These are phyloP conservation scores for Rutstroemia sp. DNA, from an alignment of 2,329 filamentous ascomycete genomes.

Conservation along the genomic window DNA sequence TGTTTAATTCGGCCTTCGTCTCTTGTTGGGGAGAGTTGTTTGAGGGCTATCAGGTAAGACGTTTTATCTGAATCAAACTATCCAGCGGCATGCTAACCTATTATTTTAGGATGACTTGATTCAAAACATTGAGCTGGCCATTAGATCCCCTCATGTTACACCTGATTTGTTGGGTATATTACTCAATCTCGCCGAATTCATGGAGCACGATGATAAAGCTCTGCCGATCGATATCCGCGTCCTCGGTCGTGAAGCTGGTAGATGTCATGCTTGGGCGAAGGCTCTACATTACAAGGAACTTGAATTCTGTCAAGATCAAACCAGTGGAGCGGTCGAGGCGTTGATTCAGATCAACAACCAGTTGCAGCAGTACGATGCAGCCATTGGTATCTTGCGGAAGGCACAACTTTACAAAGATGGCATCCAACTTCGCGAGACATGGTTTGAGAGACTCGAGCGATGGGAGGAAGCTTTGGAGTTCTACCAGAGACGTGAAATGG, in stretches of 20 bases:
- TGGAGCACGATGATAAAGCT: slow-evolving; percentile 99
- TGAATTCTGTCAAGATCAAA: slow-evolving; percentile 96
- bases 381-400: slow-evolving; percentile 93
- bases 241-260: slow-evolving; percentile 86
- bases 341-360: slow-evolving; percentile 99
- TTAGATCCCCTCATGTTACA: slow-evolving; percentile 91
- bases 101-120: slow-evolving; percentile 69
- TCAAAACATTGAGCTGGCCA: slow-evolving; percentile 87
- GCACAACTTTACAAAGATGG: slow-evolving; percentile 90
- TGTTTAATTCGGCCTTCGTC: slow-evolving; percentile 98
- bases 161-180: slow-evolving; percentile 92
- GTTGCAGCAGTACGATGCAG: slow-evolving; percentile 94
- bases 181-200: slow-evolving; percentile 95
- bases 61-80: not conserved
- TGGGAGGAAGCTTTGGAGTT: slow-evolving; percentile 96
- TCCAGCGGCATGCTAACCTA: not conserved
- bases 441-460: slow-evolving; percentile 96
- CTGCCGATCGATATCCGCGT: slow-evolving; percentile 95
- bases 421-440: slow-evolving; percentile 93
- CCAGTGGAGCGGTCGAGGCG: slow-evolving; percentile 89
- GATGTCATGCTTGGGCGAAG: slow-evolving; percentile 97
- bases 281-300: slow-evolving; percentile 98
- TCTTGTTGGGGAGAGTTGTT: slow-evolving; percentile 99
- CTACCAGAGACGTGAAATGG: slow-evolving; percentile 77
- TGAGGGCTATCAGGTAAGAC: slow-evolving; percentile 69